Evolutionary conservation across 305 asterid species (phyloP), one percentile per base, ranked within the genome.

Genomic region (Solanum hybrid): DNA sequence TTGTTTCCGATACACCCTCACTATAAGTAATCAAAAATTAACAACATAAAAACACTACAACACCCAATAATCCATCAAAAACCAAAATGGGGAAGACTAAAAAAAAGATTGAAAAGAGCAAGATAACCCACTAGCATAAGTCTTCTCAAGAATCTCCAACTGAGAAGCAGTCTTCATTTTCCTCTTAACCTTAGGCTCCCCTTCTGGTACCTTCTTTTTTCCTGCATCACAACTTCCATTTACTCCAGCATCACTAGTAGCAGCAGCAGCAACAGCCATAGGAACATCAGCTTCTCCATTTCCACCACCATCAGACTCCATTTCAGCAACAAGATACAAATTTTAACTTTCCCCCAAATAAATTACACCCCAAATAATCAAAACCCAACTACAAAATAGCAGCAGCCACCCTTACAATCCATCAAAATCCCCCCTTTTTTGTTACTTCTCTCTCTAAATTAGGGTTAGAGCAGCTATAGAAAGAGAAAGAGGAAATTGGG

Each of bases 81-180:
- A 32, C 32, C 56, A 26, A 38, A 80, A 66, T 4, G 31, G 11
- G 4, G 29, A 17, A 81, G 4, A 76, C 9, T 19, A 42, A 38
- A 76, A 72, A 71, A 36, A 45, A 19, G 69, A 29, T 45, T 56
- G 35, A 29, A 38, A 29, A 86, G 87, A 36, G 22, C 7, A 86
- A 31, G 34, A 34, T n/a, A 81, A 91, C 97, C 90, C 81, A 96
- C 99, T 64, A 38, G 98, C 97, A 93, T 96, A 96, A 76, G 97
- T 94, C 90, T 93, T 95, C 90, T 96, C 98, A n/a, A 96, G 98
- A 90, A 94, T 90, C 91, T 95, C 97, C 93, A 95, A 91, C 94
- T 95, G 98, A 66, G 95, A 92, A 91, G 98, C 95, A 82, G 99
- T 96, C 94, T 96, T 96, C 98, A 95, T 95, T 92, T 93, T 94